Base-by-base conservation (phyloP, 2,329 filamentous ascomycete genomes). In the Ophiosphaerella herpotricha region DNA sequence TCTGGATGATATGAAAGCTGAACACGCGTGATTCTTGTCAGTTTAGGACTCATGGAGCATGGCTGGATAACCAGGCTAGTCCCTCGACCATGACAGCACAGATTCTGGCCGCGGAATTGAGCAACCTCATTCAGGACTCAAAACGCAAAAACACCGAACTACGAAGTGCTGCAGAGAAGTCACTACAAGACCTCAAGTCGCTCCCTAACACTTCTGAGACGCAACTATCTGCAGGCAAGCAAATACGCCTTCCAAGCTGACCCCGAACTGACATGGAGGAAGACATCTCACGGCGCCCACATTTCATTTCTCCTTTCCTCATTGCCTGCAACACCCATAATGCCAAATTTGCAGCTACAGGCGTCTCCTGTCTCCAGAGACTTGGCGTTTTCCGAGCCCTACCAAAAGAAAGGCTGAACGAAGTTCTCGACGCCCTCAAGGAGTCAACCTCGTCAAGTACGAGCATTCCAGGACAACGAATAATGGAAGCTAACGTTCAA, bases 71-170 rank as follows among this genome's bases (percentile, higher is more conserved):
- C 41, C 47, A 55, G 50, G 57, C 54, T 42, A 42, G 41, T 45
- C 39, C 43, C 52, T 51, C 48, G 55, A 86, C 78, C 67, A 96
- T 96, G 91, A 95, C 91, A 74, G 88, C 91, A 66, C 90, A 95
- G 82, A 86, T 96, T 68, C 83, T 97, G 67, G 86, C 87, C 69
- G 87, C 89, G 50, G 92, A 97, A 82, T 84, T 97, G 73, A 85
- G 88, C 68, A 95, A 90, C 77, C 85, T 97, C 72, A 88, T 96
- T 66, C 90, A 95, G 75, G 94, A 99, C 79, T 94, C 92, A 71
- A 97, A 96, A 77, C 85, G 93, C 67, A 97, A 96, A 76, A 88
- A 97, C 74, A 85, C 88, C 62, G 94, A 97, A 66, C 81, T 99
- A 45, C 86, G 89, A 78, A 89, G 89, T 82, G 91, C 94, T 43